Evolutionary conservation across 176 grass and related monocot genomes (phyloP), one percentile per base, ranked within the genome.

Genomic region (Oryza glumipatula): DNA sequence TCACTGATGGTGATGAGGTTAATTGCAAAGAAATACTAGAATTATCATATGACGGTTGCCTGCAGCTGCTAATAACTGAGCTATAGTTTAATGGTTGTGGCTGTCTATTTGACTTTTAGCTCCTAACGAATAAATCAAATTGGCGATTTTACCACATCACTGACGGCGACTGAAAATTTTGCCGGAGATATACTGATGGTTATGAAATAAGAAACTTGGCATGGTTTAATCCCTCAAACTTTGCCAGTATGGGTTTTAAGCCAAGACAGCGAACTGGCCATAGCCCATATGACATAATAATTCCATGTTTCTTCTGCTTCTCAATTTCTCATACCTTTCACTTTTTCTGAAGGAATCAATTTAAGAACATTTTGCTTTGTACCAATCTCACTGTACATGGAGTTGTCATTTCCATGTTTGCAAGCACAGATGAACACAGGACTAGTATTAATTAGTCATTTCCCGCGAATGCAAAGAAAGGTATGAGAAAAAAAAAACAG

Each of bases 71-170:
- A 30, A 8, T 74, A 30, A 8, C 4, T 21, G 3, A 32, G 30
- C 48, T 61, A 63, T 61, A 63, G 70, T 36, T 87, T 76, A 76
- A 87, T 87, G 48, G 75, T 7, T 2, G 47, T 15, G 48, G 6
- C 30, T 74, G 6, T 52, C 60, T 32, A 13, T 48, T 68, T 88
- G 76, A 88, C 69, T 81, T 88, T 60, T 2, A 47, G 87, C 68
- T 68, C 56, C 80, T 69, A 45, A 73, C 35, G 35, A 61, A 36
- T 39, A 46, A 82, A 63, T 76, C 8, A 23, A 73, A 35, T 17
- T 2, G 3, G n/a, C 22, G 36, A 79, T 22, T 22, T 69, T 13
- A 56, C 9, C 21, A 19, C 14, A 54, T 75, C 71, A 45, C 44
- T 33, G 85, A 87, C 35, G 22, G 78, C 13, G 70, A 87, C 77